phyloP scores from a whole-genome alignment of 352 stramenopile species.

The Globisporangium cederbergense region DNA sequence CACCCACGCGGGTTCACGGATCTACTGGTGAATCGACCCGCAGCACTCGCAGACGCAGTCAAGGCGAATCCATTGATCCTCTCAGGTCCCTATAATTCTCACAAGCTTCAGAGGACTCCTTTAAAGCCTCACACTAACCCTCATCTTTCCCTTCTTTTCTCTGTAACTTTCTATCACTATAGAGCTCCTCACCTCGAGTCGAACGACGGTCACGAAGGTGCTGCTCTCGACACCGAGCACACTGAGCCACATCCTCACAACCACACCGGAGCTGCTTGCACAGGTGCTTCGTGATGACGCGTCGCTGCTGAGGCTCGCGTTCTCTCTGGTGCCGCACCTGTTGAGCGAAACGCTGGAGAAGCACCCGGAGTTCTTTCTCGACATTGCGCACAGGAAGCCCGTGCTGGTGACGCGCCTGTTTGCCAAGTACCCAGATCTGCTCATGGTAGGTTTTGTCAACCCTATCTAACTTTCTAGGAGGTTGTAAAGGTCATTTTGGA shows the following conservation, averaged over 20 bases:
- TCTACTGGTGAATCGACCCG: slow-evolving; percentile 50
- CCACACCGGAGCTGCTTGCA: slow-evolving; percentile 42
- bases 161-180: background rate
- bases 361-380: slow-evolving; percentile 60
- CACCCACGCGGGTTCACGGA: slow-evolving; percentile 60
- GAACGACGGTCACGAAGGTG: slow-evolving; percentile 36
- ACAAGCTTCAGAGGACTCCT: background rate
- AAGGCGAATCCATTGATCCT: slow-evolving; percentile 59
- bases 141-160: background rate
- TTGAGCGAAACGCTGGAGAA: slow-evolving; percentile 61
- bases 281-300: slow-evolving; percentile 49
- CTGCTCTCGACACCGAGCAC: slow-evolving; percentile 40
- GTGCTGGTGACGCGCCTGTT: slow-evolving; percentile 57
- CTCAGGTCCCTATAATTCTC: slow-evolving; percentile 22
- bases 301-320: slow-evolving; percentile 40
- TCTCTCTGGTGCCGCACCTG: slow-evolving; percentile 50
- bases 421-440: slow-evolving; percentile 57
- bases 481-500: background rate
- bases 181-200: slow-evolving; percentile 46
- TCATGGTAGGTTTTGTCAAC: slow-evolving; percentile 35
- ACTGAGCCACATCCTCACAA: slow-evolving; percentile 45
- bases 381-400: slow-evolving; percentile 64
- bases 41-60: slow-evolving; percentile 40
- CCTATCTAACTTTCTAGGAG: background rate
- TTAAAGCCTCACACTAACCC: background rate